Base-by-base conservation (phyloP, 768 basidiomycete species). In the Gloeophyllum trabeum region DNA sequence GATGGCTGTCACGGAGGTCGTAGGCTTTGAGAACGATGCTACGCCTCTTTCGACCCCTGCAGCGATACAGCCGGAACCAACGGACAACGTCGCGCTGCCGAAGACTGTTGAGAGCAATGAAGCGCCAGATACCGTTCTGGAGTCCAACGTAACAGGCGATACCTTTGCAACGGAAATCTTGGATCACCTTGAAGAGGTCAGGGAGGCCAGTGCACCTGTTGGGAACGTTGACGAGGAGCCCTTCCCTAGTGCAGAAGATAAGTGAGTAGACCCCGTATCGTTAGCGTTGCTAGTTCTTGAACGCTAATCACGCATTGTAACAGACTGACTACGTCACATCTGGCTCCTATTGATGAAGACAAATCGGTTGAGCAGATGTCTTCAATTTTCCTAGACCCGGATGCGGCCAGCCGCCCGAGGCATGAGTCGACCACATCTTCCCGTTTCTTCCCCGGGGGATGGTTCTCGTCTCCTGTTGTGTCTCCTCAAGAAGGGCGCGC, bases 391-490 rank as follows among this genome's bases (percentile, higher is more conserved):
- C 19, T 24, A 12, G 30, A 36, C n/a, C n/a, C 24, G 6, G 18
- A 22, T 24, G 38, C 44, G 22, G 38, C 43, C 32, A 28, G 22
- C 5, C 73, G 50, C 12, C 60, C 59, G 1, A 59, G 72, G 39
- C 60, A 67, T n/a, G 71, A 72, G 51, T 74, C 75, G 6, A 69
- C 71, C 1, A 60, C 72, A 3, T 75, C 75, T n/a, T 74, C 72
- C 10, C 62, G 69, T 37, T 68, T 70, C 58, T 72, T 76, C 66
- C 73, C 73, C 6, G 75, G 75, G 24, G 71, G 67, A 1, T 75
- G 74, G 74, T 59, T 60, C 53, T 58, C 56, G 12, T 52, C 54
- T 30, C 51, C 64, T 16, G 54, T 59, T 20, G 69, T 64, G 51
- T 49, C 61, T 4, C 61, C 66, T 1, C 54, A 56, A 21, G 63